A percentile compares a stretch with the other conserved stretches of the same genome.
These are phyloP conservation scores for Gossypium longicalyx DNA, from an alignment of 345 rosid species.

Conservation along the genomic window DNA sequence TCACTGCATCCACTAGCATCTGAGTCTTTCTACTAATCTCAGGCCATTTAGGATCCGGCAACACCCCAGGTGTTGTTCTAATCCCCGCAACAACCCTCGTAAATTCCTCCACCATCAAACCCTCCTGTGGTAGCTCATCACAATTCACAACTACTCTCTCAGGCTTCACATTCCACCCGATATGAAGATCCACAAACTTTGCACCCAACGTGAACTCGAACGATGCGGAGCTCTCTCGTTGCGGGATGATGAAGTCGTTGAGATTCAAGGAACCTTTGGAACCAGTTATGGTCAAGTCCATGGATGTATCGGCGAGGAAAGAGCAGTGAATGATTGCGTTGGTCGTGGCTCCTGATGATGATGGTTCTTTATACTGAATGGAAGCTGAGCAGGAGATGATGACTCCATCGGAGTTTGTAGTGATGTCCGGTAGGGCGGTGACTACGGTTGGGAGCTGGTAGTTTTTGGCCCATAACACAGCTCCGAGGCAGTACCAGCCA, in stretches of 20 bases:
- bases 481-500: conserved; percentile 65
- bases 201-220: conserved; percentile 43
- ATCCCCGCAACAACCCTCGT: conserved; percentile 37
- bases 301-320: conserved; percentile 44
- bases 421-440: conserved; percentile 42
- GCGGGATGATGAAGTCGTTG: conserved; percentile 52
- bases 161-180: conserved; percentile 64
- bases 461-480: conserved; percentile 58
- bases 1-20: conserved; percentile 51
- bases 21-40: conserved; percentile 64
- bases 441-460: conserved; percentile 49
- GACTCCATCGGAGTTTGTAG: conserved; percentile 47
- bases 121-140: conserved; percentile 53
- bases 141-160: conserved; percentile 32
- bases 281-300: conserved; percentile 46
- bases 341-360: conserved; percentile 13
- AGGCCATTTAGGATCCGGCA: conserved; percentile 46
- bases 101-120: conserved; percentile 50
- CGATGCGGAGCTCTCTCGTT: conserved; percentile 45
- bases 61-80: conserved; percentile 10
- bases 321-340: conserved; percentile 55
- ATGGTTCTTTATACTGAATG: conserved; percentile 34
- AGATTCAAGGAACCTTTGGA: conserved; percentile 45
- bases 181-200: conserved; percentile 46
- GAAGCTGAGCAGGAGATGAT: conserved; percentile 59